These are phyloP conservation scores for Cladosporium velox DNA, from an alignment of 2,329 filamentous ascomycete species.

Conservation along the genomic window DNA sequence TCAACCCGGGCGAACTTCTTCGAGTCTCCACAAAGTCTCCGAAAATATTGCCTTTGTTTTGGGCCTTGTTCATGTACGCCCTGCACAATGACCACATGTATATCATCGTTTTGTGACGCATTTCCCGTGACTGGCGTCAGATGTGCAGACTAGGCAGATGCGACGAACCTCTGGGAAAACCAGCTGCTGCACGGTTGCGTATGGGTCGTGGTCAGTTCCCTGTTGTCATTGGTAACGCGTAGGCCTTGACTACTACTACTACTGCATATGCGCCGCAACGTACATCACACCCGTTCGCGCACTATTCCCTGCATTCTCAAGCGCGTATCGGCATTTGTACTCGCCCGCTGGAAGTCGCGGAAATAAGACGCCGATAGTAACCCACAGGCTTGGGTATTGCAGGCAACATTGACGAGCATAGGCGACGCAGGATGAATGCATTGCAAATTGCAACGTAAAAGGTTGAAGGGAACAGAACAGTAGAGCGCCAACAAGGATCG, in stretches of 20 bases:
- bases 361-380: slow-evolving; percentile 10
- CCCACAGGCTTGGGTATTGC: neutral
- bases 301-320: slow-evolving; percentile 6
- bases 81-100: slow-evolving; percentile 4
- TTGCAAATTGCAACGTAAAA: neutral
- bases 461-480: neutral
- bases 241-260: neutral
- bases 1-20: neutral
- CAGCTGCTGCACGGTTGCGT: slow-evolving; percentile 3
- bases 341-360: neutral
- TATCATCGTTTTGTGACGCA: neutral
- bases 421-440: neutral
- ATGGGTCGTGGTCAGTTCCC: neutral
- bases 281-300: neutral
- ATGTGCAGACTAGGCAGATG: neutral
- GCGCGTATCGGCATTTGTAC: slow-evolving; percentile 2
- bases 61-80: neutral
- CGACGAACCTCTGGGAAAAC: neutral
- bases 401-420: slow-evolving; percentile 1
- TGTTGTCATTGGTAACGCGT: neutral
- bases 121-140: neutral
- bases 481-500: slow-evolving; percentile 4
- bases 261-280: slow-evolving; percentile 9
- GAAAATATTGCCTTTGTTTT: slow-evolving; percentile 6
- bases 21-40: slow-evolving; percentile 13